phyloP scores from a whole-genome alignment of 2,329 filamentous ascomycete species.

The Colletotrichum sp. region DNA sequence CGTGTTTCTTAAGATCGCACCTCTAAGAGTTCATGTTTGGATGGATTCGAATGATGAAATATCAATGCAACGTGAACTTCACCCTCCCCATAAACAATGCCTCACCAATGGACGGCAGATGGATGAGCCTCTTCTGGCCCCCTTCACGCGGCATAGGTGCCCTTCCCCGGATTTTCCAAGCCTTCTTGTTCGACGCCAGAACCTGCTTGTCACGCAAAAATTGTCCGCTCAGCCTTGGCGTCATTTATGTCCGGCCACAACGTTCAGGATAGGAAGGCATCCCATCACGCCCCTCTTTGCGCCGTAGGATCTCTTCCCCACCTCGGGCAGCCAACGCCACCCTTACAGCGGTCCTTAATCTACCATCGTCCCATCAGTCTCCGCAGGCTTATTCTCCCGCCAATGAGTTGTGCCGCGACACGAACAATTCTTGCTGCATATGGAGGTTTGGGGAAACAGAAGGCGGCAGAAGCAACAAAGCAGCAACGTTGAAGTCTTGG shows the following conservation, averaged over 20 bases:
- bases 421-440: neutral
- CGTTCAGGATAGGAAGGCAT: neutral
- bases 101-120: neutral
- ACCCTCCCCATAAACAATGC: neutral
- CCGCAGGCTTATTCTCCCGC: constrained; percentile 6
- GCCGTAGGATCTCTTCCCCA: constrained; percentile 9
- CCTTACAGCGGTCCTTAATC: constrained; percentile 3
- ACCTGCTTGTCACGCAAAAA: neutral
- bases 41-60: neutral
- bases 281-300: constrained; percentile 2
- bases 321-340: neutral
- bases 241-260: neutral
- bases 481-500: neutral
- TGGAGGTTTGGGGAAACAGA: neutral
- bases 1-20: neutral
- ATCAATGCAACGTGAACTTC: neutral
- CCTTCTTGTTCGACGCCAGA: neutral
- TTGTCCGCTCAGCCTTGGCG: constrained; percentile 2
- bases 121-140: neutral
- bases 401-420: neutral
- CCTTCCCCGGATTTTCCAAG: constrained; percentile 2
- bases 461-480: neutral
- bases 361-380: constrained; percentile 6
- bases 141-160: neutral
- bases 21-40: neutral